A percentile compares a stretch with the other conserved stretches of the same genome.
Conservation (phyloP, 1,139 yeast genomes). For the Meyerozyma carpophila region DNA sequence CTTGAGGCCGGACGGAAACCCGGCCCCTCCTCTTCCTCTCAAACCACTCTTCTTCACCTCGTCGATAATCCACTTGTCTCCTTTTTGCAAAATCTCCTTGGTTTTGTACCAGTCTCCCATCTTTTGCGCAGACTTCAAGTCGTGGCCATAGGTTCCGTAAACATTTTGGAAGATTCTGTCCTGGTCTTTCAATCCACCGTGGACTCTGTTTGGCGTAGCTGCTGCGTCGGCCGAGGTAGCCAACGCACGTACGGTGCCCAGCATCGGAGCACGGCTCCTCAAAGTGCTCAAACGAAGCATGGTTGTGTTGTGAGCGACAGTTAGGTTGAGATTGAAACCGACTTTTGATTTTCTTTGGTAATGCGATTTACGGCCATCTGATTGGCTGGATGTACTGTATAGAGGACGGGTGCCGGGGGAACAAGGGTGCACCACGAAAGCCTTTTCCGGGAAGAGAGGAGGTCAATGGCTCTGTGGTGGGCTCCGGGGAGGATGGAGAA, state of each 20-base stretch:
- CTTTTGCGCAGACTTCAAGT: conserved; percentile 64
- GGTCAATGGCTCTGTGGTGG: too few species aligned
- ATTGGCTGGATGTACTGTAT: conserved; percentile 1
- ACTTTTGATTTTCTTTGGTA: background rate
- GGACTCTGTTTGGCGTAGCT: conserved; percentile 51
- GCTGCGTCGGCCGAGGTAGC: conserved; percentile 44
- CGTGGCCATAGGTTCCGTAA: conserved; percentile 69
- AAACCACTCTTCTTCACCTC: conserved; percentile 81
- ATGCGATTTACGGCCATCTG: conserved; percentile 1
- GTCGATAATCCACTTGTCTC: conserved; percentile 83
- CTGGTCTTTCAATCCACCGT: conserved; percentile 75
- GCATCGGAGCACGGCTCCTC: background rate
- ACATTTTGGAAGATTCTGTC: conserved; percentile 85
- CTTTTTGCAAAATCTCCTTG: conserved; percentile 74
- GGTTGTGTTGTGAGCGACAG: background rate
- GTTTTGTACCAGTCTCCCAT: conserved; percentile 93
- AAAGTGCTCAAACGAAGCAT: background rate
- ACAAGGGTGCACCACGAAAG: too few species aligned
- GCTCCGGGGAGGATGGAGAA: too few species aligned
- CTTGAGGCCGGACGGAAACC: conserved; percentile 84
- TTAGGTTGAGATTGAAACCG: background rate
- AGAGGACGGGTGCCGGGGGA: background rate
- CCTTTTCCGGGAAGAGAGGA: too few species aligned
- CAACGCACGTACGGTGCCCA: conserved; percentile 21
- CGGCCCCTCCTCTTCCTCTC: conserved; percentile 92